phyloP scores from a whole-genome alignment of 1,284 basidiomycete species.

The Volvariella volvacea region DNA sequence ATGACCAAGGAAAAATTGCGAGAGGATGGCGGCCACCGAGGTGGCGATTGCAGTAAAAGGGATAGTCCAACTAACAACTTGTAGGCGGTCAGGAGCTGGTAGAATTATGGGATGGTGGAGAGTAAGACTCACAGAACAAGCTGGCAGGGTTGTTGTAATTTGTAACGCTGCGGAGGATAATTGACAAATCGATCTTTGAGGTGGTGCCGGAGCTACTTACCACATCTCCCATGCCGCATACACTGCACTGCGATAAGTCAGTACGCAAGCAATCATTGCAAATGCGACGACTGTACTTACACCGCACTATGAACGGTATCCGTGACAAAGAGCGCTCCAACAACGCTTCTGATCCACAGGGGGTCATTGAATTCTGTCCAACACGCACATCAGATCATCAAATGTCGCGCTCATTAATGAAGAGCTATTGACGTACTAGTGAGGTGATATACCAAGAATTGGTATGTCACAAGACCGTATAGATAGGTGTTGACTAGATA shows the following conservation, averaged over 20 bases:
- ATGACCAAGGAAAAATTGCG: slow-evolving; percentile 37
- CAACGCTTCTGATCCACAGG: slow-evolving; percentile 31
- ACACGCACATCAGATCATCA: too few relatives aligned
- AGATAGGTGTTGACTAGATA: slow-evolving; percentile 42
- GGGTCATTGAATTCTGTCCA: slow-evolving; percentile 38
- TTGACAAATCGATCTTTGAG: neutral
- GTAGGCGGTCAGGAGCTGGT: neutral
- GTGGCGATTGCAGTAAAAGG: slow-evolving; percentile 37
- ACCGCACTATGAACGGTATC: slow-evolving; percentile 38
- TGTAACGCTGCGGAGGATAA: slow-evolving; percentile 24
- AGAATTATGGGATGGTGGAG: too few relatives aligned
- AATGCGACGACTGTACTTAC: slow-evolving; percentile 17
- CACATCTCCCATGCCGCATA: slow-evolving; percentile 34
- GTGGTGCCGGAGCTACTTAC: slow-evolving; percentile 15
- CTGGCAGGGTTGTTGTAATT: slow-evolving; percentile 31
- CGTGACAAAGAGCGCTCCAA: slow-evolving; percentile 32
- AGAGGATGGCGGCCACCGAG: slow-evolving; percentile 32
- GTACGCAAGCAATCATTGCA: neutral
- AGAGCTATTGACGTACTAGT: slow-evolving; percentile 24
- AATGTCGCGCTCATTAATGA: too few relatives aligned
- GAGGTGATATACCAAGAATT: slow-evolving; percentile 37
- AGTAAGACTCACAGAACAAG: slow-evolving; percentile 23
- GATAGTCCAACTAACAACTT: slow-evolving; percentile 37
- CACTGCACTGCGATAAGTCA: slow-evolving; percentile 21
- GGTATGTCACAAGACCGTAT: slow-evolving; percentile 43